These are phyloP conservation scores for Colletotrichum liaoningense DNA, from an alignment of 2,329 filamentous ascomycete species.

Conservation along the genomic window DNA sequence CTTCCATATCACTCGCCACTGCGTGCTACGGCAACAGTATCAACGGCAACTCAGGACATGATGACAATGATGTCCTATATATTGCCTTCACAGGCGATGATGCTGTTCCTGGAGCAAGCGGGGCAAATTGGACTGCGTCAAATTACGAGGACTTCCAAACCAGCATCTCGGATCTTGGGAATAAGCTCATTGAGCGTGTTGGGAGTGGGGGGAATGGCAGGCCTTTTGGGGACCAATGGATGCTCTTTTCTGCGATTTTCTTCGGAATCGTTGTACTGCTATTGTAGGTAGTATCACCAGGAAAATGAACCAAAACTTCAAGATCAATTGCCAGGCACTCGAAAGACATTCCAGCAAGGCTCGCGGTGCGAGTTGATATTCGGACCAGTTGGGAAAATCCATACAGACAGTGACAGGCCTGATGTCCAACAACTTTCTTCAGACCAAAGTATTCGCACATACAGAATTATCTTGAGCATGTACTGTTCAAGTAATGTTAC, in stretches of 20 bases:
- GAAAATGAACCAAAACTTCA: neutral
- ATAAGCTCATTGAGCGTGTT: conserved; percentile 59
- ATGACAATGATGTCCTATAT: conserved; percentile 69
- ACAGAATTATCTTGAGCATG: too few species aligned
- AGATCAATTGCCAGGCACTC: neutral
- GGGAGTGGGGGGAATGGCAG: conserved; percentile 29
- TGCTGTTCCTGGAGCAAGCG: conserved; percentile 65
- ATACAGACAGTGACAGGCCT: too few species aligned
- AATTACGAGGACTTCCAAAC: conserved; percentile 61
- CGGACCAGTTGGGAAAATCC: too few species aligned
- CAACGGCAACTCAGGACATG: conserved; percentile 67
- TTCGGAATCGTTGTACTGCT: neutral
- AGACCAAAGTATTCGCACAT: too few species aligned
- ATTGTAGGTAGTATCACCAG: neutral
- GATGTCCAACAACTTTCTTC: too few species aligned
- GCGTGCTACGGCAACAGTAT: conserved; percentile 66
- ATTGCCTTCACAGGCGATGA: conserved; percentile 68
- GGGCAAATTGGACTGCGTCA: conserved; percentile 66
- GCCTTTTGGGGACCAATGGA: neutral
- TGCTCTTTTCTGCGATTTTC: neutral
- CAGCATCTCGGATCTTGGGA: conserved; percentile 63
- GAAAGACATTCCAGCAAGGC: neutral
- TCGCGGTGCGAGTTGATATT: too few species aligned
- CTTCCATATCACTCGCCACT: conserved; percentile 67
- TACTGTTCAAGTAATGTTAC: too few species aligned